Evolutionary conservation across 805 yeast genomes (phyloP).

Genomic region (Pichia cabralensis): DNA sequence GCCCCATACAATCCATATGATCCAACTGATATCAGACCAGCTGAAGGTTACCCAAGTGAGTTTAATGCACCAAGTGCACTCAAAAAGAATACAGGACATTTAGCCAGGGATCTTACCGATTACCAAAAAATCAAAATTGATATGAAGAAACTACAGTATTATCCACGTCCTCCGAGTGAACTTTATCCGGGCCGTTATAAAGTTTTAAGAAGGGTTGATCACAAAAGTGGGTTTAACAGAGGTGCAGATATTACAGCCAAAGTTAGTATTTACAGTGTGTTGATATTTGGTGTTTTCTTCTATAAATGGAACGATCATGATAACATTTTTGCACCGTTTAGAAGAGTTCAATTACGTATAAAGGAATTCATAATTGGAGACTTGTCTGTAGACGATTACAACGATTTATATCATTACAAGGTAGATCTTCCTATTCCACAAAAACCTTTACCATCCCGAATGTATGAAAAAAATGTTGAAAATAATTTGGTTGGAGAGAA

Average conservation of each 20-base stretch:
- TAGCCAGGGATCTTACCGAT: conserved; percentile 61
- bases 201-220: conserved; percentile 50
- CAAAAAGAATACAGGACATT: conserved; percentile 31
- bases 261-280: conserved; percentile 36
- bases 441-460: conserved; percentile 27
- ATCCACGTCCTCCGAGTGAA: conserved; percentile 68
- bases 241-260: conserved; percentile 55
- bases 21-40: conserved; percentile 64
- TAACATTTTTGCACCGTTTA: conserved; percentile 59
- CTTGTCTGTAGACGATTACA: conserved; percentile 48
- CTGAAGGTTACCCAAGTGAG: conserved; percentile 82
- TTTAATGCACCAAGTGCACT: conserved; percentile 55
- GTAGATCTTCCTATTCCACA: conserved; percentile 29
- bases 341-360: conserved; percentile 47
- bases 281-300: conserved; percentile 57
- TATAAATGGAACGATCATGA: conserved; percentile 80
- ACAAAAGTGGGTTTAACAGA: conserved; percentile 40
- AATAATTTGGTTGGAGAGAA: conserved; percentile 25
- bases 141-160: conserved; percentile 64
- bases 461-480: conserved; percentile 31
- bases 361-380: conserved; percentile 46
- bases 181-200: conserved; percentile 73
- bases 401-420: conserved; percentile 44
- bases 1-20: conserved; percentile 86
- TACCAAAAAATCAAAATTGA: conserved; percentile 59